phyloP scores from a whole-genome alignment of 2,329 filamentous ascomycete genomes.

The Penicillium nordicum region DNA sequence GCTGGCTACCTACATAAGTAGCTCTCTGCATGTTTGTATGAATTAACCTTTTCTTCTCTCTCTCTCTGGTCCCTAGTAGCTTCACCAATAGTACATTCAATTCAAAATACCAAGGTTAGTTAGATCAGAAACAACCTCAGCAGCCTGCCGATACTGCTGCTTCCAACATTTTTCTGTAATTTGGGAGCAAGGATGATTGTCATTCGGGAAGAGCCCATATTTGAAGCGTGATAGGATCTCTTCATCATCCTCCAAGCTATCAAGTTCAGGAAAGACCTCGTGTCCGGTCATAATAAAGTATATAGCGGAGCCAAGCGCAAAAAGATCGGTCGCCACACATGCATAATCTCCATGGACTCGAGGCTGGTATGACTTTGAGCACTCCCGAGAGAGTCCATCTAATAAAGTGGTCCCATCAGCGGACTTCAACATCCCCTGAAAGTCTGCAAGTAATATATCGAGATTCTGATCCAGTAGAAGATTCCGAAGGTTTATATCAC shows the following conservation, averaged over 20 bases:
- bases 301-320: constrained; percentile 20
- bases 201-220: too few relatives aligned
- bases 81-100: too few relatives aligned
- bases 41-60: too few relatives aligned
- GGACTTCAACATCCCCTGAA: constrained; percentile 16
- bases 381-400: constrained; percentile 11
- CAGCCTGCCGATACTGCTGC: too few relatives aligned
- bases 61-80: too few relatives aligned
- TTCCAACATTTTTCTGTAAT: too few relatives aligned
- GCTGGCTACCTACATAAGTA: too few relatives aligned
- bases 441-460: constrained; percentile 12
- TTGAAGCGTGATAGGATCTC: not conserved
- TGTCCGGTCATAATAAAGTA: constrained; percentile 17
- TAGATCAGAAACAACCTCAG: too few relatives aligned
- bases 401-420: constrained; percentile 8
- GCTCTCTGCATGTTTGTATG: too few relatives aligned
- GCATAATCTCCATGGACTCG: constrained; percentile 7
- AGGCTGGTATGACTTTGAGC: constrained; percentile 11
- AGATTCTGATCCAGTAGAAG: constrained; percentile 7
- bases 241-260: constrained; percentile 10
- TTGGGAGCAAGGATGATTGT: too few relatives aligned
- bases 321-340: constrained; percentile 16
- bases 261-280: constrained; percentile 13
- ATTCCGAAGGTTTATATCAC: not conserved
- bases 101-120: too few relatives aligned